These are phyloP conservation scores for Coemansia sp. DNA, from an alignment of 192 early-diverging fungal species.

Conservation along the genomic window DNA sequence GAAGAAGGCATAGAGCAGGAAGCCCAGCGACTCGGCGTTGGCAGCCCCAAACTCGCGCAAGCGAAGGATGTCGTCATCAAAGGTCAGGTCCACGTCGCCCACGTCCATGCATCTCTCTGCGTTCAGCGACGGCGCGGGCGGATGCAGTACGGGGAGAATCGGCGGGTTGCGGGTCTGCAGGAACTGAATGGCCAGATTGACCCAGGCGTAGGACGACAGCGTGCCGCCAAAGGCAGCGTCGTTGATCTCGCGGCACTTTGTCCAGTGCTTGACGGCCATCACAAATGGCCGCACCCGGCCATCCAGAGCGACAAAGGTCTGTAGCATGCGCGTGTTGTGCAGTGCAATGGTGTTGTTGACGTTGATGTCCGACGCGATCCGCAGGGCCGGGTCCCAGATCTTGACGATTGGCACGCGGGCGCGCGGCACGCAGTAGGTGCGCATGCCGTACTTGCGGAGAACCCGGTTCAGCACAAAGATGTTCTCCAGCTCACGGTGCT, in stretches of 20 bases:
- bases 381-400: constrained; percentile 82
- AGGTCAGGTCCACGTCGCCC: constrained; percentile 61
- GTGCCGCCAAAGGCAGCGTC: constrained; percentile 94
- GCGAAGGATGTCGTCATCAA: constrained; percentile 64
- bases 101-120: constrained; percentile 7
- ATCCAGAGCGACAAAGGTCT: constrained; percentile 84
- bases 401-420: constrained; percentile 94
- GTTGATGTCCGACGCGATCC: constrained; percentile 88
- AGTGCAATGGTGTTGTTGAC: constrained; percentile 89
- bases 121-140: constrained; percentile 17
- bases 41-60: constrained; percentile 60
- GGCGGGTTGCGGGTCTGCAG: constrained; percentile 85
- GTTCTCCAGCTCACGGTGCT: constrained; percentile 67
- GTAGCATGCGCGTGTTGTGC: constrained; percentile 84
- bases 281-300: constrained; percentile 80
- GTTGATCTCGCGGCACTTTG: constrained; percentile 75
- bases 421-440: constrained; percentile 66
- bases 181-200: constrained; percentile 88
- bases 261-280: constrained; percentile 94
- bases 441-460: constrained; percentile 78
- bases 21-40: constrained; percentile 73
- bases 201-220: constrained; percentile 92
- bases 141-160: constrained; percentile 81
- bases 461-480: constrained; percentile 67
- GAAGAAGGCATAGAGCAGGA: constrained; percentile 82